Evolutionary conservation across 768 basidiomycete species (phyloP).

Genomic region (Tulasnella sp.): DNA sequence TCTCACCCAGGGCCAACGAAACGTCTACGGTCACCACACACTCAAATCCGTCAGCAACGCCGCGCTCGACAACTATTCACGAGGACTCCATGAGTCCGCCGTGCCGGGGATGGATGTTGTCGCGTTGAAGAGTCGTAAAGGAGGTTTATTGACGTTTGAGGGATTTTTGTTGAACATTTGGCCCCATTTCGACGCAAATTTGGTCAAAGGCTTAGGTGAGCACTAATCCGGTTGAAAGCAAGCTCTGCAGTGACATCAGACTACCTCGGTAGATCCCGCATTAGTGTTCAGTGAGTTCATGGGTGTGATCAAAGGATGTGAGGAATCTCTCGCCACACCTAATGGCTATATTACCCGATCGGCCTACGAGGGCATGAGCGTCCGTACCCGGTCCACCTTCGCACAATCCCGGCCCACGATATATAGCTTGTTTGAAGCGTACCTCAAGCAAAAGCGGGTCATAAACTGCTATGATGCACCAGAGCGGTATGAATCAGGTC

Average conservation of each 20-base stretch:
- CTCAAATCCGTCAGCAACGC: no score
- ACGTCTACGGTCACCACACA: no score
- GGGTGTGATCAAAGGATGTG: conserved; percentile 40
- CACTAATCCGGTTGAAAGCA: no score
- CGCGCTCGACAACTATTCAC: no score
- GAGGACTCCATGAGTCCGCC: no score
- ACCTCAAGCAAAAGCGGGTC: conserved; percentile 36
- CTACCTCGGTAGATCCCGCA: conserved; percentile 12
- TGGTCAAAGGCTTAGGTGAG: no score
- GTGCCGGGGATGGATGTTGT: no score
- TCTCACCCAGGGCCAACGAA: no score
- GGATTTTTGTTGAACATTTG: conserved; percentile 8
- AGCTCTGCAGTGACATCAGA: no score
- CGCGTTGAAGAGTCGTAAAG: no score
- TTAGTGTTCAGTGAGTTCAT: conserved; percentile 17
- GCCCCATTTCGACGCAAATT: conserved; percentile 12
- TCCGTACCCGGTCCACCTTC: conserved; percentile 44
- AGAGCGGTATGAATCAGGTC: conserved; percentile 35
- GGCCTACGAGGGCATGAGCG: conserved; percentile 39
- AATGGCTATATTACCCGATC: conserved; percentile 34
- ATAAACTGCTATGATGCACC: conserved; percentile 43
- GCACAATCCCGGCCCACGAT: conserved; percentile 36
- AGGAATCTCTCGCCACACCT: conserved; percentile 32
- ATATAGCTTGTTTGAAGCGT: conserved; percentile 44
- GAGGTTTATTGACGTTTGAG: conserved; percentile 3